Evolutionary conservation across 2,329 filamentous ascomycete genomes (phyloP).

Genomic region (Thermoascus crustaceus): DNA sequence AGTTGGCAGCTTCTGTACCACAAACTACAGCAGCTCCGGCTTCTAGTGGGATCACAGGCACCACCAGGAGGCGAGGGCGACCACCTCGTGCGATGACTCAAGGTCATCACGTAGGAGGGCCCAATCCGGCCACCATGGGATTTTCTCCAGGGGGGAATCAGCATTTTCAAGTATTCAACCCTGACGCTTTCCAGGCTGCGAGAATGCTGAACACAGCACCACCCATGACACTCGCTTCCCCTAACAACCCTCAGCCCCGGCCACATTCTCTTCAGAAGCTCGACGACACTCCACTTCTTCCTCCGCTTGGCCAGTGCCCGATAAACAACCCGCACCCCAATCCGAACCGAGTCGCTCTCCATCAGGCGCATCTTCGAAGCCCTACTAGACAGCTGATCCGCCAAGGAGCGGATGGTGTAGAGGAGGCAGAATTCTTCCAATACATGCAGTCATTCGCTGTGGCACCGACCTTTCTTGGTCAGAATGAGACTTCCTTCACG

Average conservation of each 20-base stretch:
- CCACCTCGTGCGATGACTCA: too few relatives aligned
- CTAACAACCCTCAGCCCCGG: neutral
- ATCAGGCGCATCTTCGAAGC: slow-evolving; percentile 51
- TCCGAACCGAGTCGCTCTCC: slow-evolving; percentile 44
- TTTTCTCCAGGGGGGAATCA: too few relatives aligned
- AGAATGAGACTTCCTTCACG: slow-evolving; percentile 16
- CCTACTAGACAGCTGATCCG: slow-evolving; percentile 36
- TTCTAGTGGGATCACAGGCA: too few relatives aligned
- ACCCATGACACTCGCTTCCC: neutral
- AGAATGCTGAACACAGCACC: too few relatives aligned
- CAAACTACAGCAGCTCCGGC: too few relatives aligned
- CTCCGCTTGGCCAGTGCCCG: slow-evolving; percentile 22
- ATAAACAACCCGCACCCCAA: slow-evolving; percentile 36
- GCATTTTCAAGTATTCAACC: too few relatives aligned
- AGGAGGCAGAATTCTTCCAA: slow-evolving; percentile 26
- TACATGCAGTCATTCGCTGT: slow-evolving; percentile 27
- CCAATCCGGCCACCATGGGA: too few relatives aligned
- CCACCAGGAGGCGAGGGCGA: too few relatives aligned
- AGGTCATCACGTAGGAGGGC: too few relatives aligned
- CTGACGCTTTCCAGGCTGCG: too few relatives aligned
- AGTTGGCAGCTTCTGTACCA: too few relatives aligned
- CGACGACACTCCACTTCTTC: slow-evolving; percentile 27
- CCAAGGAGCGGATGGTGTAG: slow-evolving; percentile 10
- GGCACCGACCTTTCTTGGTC: slow-evolving; percentile 22
- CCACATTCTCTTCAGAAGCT: neutral